Evolutionary conservation across 1,284 basidiomycete genomes (phyloP), one percentile per base, ranked within the genome.

Genomic region (Earliella scabrosa): DNA sequence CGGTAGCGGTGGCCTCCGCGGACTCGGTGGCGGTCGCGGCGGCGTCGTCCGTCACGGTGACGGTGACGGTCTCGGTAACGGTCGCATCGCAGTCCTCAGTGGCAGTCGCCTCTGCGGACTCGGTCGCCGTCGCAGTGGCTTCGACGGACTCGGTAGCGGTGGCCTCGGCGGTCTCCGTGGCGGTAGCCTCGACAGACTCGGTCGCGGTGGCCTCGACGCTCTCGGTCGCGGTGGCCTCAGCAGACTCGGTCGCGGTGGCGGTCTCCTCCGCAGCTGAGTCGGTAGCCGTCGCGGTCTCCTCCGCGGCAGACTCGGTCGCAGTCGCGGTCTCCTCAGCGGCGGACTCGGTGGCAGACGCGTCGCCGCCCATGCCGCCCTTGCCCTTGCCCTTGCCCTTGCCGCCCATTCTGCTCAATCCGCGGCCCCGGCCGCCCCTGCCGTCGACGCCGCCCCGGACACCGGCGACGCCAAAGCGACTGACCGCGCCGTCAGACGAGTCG

Each of bases 391-490:
- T n/a, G n/a, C 27, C 44, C 23, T 31, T 29, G 29, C 29, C 26
- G 36, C 35, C 47, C 36, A n/a, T 31, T 31, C 29, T 31, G 6
- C 6, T 13, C 29, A 31, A 20, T 16, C 6, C 23, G 45, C 52
- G 38, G 35, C 32, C 41, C 31, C 21, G 29, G 29, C 29, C 29
- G 29, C 21, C 52, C 21, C 27, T 23, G 34, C 40, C 40, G 32
- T 34, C 27, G 7, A 78, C 46, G 24, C 80, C 82, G 53, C 80
- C 81, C 9, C 66, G 54, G 18, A 78, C 82, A 53, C 82, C 82
- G 20, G 82, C 76, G 31, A 66, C 73, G 18, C 69, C 59, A 59
- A 86, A 79, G 8, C 78, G 74, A 3, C 71, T 63, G 5, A 64
- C 51, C 3, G 78, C 79, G 63, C 82, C 81, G 5, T 54, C 65